Evolutionary conservation across 768 basidiomycete genomes (phyloP).

Genomic region (Megacollybia marginata): DNA sequence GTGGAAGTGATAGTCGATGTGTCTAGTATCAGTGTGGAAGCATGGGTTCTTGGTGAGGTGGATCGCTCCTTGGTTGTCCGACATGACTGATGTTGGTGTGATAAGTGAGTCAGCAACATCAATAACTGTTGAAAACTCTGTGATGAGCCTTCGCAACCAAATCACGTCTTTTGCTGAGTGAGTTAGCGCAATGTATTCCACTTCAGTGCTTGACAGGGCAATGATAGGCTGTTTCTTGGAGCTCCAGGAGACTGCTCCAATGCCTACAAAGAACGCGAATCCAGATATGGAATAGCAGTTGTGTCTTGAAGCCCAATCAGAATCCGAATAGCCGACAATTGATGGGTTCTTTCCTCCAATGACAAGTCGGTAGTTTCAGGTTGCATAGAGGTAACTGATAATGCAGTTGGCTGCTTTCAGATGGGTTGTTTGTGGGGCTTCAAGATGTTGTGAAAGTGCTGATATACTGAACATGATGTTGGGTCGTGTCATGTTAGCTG

Average conservation of each 20-base stretch:
- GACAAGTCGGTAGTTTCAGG: too few species aligned
- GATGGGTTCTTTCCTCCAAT: too few species aligned
- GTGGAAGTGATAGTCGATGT: slow-evolving; percentile 29
- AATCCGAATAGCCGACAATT: too few species aligned
- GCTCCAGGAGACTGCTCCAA: too few species aligned
- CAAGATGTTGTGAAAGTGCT: too few species aligned
- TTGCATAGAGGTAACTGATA: slow-evolving; percentile 9
- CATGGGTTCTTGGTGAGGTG: slow-evolving; percentile 15
- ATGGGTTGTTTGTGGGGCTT: too few species aligned
- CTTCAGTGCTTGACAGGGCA: too few species aligned
- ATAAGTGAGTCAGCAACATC: too few species aligned
- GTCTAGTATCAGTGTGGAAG: slow-evolving; percentile 24
- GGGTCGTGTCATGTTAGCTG: too few species aligned
- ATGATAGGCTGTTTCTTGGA: too few species aligned
- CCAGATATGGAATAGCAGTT: slow-evolving; percentile 22
- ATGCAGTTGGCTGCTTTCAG: slow-evolving; percentile 11
- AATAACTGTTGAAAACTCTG: slow-evolving; percentile 7
- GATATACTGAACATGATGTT: slow-evolving; percentile 19
- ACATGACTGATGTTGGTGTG: slow-evolving; percentile 14
- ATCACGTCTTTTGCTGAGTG: slow-evolving; percentile 23
- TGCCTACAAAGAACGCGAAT: slow-evolving; percentile 11
- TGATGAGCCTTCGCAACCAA: slow-evolving; percentile 15
- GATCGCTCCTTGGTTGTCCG: slow-evolving; percentile 17
- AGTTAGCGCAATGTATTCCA: slow-evolving; percentile 25
- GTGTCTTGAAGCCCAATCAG: slow-evolving; percentile 15